Evolutionary conservation across 179 eudicot species (phyloP).

Genomic region (Actinidia chinensis): DNA sequence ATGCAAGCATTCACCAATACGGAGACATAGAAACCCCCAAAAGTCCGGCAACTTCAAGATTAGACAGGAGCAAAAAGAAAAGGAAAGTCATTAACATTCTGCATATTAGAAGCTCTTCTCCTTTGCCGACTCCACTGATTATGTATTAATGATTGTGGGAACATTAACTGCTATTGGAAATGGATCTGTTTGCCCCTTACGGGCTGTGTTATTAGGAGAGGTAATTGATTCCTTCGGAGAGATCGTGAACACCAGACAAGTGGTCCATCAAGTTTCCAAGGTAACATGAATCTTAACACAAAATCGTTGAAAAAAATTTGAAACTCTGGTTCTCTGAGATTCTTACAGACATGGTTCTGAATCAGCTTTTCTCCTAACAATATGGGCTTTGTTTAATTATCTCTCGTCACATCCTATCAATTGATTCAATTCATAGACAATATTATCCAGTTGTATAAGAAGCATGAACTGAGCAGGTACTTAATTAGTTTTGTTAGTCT

Average conservation of each 20-base stretch:
- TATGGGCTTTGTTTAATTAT: not conserved
- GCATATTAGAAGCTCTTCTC: slow-evolving; percentile 36
- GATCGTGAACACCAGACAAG: slow-evolving; percentile 15
- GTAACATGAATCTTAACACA: slow-evolving; percentile 10
- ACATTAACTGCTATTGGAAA: slow-evolving; percentile 37
- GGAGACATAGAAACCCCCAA: not conserved
- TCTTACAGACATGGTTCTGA: not conserved
- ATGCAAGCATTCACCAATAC: slow-evolving; percentile 1
- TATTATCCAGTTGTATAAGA: not conserved
- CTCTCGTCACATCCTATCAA: not conserved
- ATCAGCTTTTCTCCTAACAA: not conserved
- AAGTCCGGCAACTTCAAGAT: not conserved
- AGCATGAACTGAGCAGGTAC: not conserved
- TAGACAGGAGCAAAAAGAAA: slow-evolving; percentile 15
- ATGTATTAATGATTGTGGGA: slow-evolving; percentile 34
- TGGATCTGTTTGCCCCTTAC: slow-evolving; percentile 34
- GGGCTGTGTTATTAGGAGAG: slow-evolving; percentile 42
- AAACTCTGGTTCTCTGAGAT: not conserved
- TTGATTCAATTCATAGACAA: not conserved
- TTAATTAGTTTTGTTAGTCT: not conserved
- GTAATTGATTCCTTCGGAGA: slow-evolving; percentile 36
- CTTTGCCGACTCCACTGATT: slow-evolving; percentile 36
- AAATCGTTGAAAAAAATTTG: not conserved
- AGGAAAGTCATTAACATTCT: slow-evolving; percentile 9
- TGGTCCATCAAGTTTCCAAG: slow-evolving; percentile 40